These are phyloP conservation scores for Russula olivacea DNA, from an alignment of 768 basidiomycete species.

Conservation along the genomic window DNA sequence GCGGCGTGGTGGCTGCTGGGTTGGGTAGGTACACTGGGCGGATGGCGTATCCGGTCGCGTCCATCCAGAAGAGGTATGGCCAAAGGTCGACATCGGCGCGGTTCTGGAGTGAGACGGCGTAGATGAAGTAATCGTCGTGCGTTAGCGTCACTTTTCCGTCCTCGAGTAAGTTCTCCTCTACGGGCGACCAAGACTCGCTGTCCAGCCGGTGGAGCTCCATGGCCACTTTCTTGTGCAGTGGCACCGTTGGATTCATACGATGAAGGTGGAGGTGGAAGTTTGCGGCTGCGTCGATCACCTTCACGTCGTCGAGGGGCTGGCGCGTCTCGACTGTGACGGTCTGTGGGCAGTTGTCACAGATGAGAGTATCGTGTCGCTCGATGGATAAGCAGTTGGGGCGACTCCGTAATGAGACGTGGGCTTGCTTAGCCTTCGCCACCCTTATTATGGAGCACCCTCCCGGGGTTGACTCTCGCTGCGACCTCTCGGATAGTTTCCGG, in stretches of 20 bases:
- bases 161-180: constrained; percentile 43
- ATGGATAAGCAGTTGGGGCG: constrained; percentile 38
- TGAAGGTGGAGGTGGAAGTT: constrained; percentile 55
- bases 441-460: constrained; percentile 43
- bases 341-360: constrained; percentile 34
- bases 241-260: constrained; percentile 43
- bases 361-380: constrained; percentile 42
- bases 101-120: constrained; percentile 46
- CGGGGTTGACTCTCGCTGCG: constrained; percentile 33
- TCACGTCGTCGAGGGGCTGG: constrained; percentile 35
- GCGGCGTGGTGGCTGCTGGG: constrained; percentile 34
- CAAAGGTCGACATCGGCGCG: constrained; percentile 48
- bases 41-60: constrained; percentile 48
- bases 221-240: constrained; percentile 42
- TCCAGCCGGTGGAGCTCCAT: constrained; percentile 52
- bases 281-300: constrained; percentile 47
- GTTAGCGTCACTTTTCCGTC: constrained; percentile 45
- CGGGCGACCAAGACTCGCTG: constrained; percentile 38
- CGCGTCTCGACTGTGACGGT: constrained; percentile 37
- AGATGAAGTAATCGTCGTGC: constrained; percentile 39
- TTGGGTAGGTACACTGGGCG: constrained; percentile 51
- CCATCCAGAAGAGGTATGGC: constrained; percentile 60
- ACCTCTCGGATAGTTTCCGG: constrained; percentile 34
- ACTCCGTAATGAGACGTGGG: constrained; percentile 48
- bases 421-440: constrained; percentile 39